Evolutionary conservation across 805 yeast genomes (phyloP).

Genomic region (Wickerhamomyces rabaulensis): DNA sequence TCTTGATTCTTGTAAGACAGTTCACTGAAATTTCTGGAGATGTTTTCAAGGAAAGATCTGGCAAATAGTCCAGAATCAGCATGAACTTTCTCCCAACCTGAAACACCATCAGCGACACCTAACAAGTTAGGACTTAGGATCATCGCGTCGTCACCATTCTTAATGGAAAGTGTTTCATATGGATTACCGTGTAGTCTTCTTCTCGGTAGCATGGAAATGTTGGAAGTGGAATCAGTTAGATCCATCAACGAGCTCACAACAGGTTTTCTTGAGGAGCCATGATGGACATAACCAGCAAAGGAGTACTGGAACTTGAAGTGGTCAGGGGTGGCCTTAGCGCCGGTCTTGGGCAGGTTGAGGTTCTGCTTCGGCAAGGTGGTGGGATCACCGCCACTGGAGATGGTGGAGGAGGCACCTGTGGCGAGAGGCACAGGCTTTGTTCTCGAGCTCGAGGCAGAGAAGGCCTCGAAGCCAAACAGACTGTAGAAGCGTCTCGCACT

Average conservation of each 20-base stretch:
- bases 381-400: not conserved
- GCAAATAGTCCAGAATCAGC: slow-evolving; percentile 49
- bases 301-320: slow-evolving; percentile 38
- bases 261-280: slow-evolving; percentile 34
- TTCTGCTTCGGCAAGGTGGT: slow-evolving; percentile 3
- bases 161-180: slow-evolving; percentile 44
- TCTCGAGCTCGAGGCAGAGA: not conserved
- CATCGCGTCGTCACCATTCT: slow-evolving; percentile 57
- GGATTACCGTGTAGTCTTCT: slow-evolving; percentile 50
- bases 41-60: slow-evolving; percentile 45
- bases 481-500: not conserved
- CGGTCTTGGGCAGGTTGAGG: not conserved
- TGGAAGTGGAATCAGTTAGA: slow-evolving; percentile 41
- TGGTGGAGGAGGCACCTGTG: not conserved
- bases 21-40: slow-evolving; percentile 32
- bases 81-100: slow-evolving; percentile 48
- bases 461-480: not conserved
- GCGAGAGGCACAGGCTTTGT: not conserved
- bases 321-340: slow-evolving; percentile 22
- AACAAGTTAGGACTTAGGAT: slow-evolving; percentile 45
- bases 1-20: slow-evolving; percentile 16
- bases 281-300: slow-evolving; percentile 44
- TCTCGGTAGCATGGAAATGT: slow-evolving; percentile 40
- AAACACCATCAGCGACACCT: slow-evolving; percentile 54
- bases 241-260: slow-evolving; percentile 45